Conservation (phyloP, 768 basidiomycete species). For the Neoboletus magnificus region DNA sequence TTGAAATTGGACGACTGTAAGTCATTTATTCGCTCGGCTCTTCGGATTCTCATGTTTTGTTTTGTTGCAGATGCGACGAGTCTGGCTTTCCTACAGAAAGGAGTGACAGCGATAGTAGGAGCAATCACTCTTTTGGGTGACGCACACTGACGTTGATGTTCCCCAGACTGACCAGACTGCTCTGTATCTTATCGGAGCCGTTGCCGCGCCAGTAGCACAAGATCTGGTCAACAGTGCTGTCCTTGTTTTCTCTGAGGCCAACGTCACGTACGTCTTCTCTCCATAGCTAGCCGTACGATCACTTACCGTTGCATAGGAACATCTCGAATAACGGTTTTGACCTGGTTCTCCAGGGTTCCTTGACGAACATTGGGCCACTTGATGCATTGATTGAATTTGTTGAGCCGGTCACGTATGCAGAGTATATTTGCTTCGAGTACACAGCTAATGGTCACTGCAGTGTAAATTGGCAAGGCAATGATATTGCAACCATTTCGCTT, state of each 20-base stretch:
- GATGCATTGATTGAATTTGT: slow-evolving; percentile 66
- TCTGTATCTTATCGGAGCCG: slow-evolving; percentile 67
- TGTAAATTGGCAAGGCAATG: slow-evolving; percentile 58
- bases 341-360: slow-evolving; percentile 53
- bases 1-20: slow-evolving; percentile 67
- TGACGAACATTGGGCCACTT: slow-evolving; percentile 63
- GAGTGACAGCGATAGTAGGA: slow-evolving; percentile 53
- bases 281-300: slow-evolving; percentile 37
- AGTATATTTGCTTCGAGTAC: not conserved
- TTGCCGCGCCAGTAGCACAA: slow-evolving; percentile 65
- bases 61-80: slow-evolving; percentile 46
- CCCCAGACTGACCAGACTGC: slow-evolving; percentile 57
- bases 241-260: slow-evolving; percentile 53
- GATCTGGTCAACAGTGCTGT: slow-evolving; percentile 56
- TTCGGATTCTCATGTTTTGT: slow-evolving; percentile 1
- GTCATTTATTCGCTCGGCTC: slow-evolving; percentile 12
- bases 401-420: slow-evolving; percentile 54
- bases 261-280: slow-evolving; percentile 45
- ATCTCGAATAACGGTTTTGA: slow-evolving; percentile 62
- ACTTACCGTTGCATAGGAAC: slow-evolving; percentile 50
- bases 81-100: slow-evolving; percentile 54
- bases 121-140: not conserved
- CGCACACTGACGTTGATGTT: slow-evolving; percentile 1
- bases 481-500: slow-evolving; percentile 64
- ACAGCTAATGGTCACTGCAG: slow-evolving; percentile 28